Evolutionary conservation across 805 yeast genomes (phyloP).

Genomic region (Saturnispora sekii): DNA sequence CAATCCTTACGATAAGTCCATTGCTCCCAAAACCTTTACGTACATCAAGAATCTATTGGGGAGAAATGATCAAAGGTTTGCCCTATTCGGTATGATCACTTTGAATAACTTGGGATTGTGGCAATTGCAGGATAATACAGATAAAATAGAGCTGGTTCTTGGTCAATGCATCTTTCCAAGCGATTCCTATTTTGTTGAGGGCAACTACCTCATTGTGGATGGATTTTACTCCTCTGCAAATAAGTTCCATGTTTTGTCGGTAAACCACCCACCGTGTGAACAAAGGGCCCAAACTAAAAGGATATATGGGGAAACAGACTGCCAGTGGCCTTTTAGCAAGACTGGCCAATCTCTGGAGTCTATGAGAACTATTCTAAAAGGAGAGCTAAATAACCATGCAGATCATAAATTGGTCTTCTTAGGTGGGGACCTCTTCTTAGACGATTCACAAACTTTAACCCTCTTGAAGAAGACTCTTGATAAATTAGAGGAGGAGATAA

Average conservation of each 20-base stretch:
- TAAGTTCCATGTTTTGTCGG: conserved; percentile 62
- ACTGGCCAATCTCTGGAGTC: conserved; percentile 49
- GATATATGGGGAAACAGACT: conserved; percentile 71
- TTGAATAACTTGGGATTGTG: conserved; percentile 56
- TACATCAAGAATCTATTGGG: conserved; percentile 80
- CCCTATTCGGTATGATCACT: conserved; percentile 68
- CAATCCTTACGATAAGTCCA: conserved; percentile 4
- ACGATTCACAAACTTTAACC: conserved; percentile 46
- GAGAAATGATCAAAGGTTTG: conserved; percentile 64
- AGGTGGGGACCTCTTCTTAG: conserved; percentile 68
- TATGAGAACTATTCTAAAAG: conserved; percentile 48
- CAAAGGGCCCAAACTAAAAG: conserved; percentile 55
- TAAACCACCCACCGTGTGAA: conserved; percentile 88
- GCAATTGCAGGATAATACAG: conserved; percentile 75
- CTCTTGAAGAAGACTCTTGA: conserved; percentile 57
- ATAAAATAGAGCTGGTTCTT: conserved; percentile 57
- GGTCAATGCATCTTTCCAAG: conserved; percentile 50
- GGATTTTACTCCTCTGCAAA: conserved; percentile 73
- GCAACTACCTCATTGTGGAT: conserved; percentile 71
- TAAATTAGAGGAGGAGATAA: conserved; percentile 40
- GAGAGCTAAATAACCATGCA: conserved; percentile 28
- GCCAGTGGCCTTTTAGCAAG: conserved; percentile 26
- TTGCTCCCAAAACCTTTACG: conserved; percentile 36
- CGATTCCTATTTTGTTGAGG: conserved; percentile 60
- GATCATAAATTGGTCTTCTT: conserved; percentile 57